Base-by-base conservation (phyloP, 2,329 filamentous ascomycete species). In the Waltergamsia citrina region DNA sequence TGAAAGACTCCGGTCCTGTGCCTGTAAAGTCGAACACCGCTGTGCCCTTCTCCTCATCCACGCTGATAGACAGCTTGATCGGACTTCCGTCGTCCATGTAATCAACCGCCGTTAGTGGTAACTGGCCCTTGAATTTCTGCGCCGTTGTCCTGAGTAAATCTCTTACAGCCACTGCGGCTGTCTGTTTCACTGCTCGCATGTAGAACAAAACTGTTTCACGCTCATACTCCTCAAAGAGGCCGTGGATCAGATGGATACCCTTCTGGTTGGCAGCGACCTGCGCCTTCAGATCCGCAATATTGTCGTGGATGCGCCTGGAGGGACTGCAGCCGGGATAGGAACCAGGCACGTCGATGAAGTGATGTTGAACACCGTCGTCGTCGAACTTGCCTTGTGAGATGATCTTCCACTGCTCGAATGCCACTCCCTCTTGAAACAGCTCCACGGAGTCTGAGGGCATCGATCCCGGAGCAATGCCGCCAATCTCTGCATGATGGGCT, bases 41-140 rank as follows among this genome's bases (percentile, higher is more conserved):
- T 40, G 84, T 81, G 12, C 85, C 85, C 29, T 81, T 78, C 0
- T 77, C 67, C 0, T 72, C 71, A 48, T 90, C 74, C 41, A 93
- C 92, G 2, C 74, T 79, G 10, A 93, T 70, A 41, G 77, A 80
- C 5, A 92, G 67, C 33, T 71, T 65, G 46, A 93, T 88, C 0
- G 84, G 82, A 9, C 74, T 83, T 18, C 85, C 85, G 46, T 93
- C 85, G 45, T 93, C 85, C 78, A 92, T 90, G 59, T 78, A 85
- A 47, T 94, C n/a, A n/a, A n/a, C 85, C 2, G 79, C 65, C 0
- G 86, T 82, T 7, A 74, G 70, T 1, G 93, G 69, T n/a, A 83
- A 75, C 37, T 75, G 69, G 3, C 80, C 80, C 43, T 76, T 69
- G 43, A 86, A 85, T 17, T 75, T 69, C 41, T 70, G 70, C 47